A percentile compares a stretch with the other conserved stretches of the same genome.
Evolutionary conservation across 257 asterid genomes (phyloP).

Genomic region (Solanum appendiculatum): DNA sequence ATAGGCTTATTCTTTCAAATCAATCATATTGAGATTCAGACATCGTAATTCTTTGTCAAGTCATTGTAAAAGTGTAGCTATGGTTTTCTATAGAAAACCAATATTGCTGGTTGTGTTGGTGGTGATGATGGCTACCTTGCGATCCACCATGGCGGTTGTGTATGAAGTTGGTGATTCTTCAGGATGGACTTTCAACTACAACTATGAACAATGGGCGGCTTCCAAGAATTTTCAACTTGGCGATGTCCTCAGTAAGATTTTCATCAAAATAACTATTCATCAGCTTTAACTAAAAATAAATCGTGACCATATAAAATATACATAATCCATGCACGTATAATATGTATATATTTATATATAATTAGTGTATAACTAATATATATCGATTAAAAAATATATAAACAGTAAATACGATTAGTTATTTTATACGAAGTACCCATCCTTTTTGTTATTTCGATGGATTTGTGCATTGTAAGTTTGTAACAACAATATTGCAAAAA

Average conservation of each 20-base stretch:
- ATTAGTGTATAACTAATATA: too few relatives aligned
- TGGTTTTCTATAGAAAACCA: not conserved
- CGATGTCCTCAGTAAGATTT: not conserved
- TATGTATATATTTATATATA: too few relatives aligned
- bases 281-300: not conserved
- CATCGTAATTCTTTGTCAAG: not conserved
- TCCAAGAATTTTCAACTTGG: not conserved
- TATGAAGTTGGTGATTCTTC: not conserved
- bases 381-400: not conserved
- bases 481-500: not conserved
- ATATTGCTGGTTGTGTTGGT: not conserved
- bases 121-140: not conserved
- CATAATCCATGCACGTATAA: not conserved
- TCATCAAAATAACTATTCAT: not conserved
- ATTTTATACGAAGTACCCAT: too few relatives aligned
- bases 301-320: too few relatives aligned
- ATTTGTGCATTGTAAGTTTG: not conserved
- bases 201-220: not conserved
- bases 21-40: rapidly evolving
- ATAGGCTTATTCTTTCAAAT: not conserved
- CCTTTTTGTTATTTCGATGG: too few relatives aligned
- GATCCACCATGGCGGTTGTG: not conserved
- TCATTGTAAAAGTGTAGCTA: not conserved
- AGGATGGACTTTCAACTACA: not conserved
- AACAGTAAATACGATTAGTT: too few relatives aligned